phyloP scores from a whole-genome alignment of 495 filamentous ascomycete genomes.

The Barbatosphaeria neglecta region DNA sequence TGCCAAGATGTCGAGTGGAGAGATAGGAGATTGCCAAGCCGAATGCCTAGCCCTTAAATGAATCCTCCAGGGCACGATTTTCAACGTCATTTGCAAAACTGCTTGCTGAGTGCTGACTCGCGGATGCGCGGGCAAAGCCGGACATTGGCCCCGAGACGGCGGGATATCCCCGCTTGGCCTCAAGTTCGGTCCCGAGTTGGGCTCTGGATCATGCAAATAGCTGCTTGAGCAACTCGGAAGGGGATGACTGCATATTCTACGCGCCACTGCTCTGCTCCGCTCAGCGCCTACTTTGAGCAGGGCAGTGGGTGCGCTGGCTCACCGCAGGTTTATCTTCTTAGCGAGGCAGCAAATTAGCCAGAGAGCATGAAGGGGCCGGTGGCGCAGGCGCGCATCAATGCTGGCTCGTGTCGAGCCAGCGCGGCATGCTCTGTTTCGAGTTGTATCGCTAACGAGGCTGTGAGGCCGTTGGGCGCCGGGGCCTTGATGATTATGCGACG shows the following conservation, averaged over 20 bases:
- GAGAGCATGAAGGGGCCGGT: neutral
- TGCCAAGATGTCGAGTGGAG: no score
- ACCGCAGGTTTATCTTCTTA: no score
- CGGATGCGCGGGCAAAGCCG: no score
- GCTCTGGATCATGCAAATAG: neutral
- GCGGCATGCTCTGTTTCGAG: neutral
- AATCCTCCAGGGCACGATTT: no score
- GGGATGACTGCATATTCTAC: neutral
- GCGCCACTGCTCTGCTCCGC: neutral
- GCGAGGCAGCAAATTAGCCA: neutral
- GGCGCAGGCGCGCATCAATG: neutral
- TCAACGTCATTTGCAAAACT: no score
- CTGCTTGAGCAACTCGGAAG: neutral
- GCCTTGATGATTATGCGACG: neutral
- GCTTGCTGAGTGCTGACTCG: no score
- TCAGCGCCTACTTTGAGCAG: neutral
- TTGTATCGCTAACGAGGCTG: no score
- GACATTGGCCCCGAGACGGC: no score
- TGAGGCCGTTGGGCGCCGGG: neutral
- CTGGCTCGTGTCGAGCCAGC: neutral
- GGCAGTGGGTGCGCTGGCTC: no score
- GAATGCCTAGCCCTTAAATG: no score
- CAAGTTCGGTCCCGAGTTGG: neutral
- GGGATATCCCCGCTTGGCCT: neutral
- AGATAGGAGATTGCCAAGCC: no score